Percentiles rank a stretch among this genome's conserved stretches.
Conservation (phyloP, 2,329 filamentous ascomycete genomes). For the Cladosporium sp. region DNA sequence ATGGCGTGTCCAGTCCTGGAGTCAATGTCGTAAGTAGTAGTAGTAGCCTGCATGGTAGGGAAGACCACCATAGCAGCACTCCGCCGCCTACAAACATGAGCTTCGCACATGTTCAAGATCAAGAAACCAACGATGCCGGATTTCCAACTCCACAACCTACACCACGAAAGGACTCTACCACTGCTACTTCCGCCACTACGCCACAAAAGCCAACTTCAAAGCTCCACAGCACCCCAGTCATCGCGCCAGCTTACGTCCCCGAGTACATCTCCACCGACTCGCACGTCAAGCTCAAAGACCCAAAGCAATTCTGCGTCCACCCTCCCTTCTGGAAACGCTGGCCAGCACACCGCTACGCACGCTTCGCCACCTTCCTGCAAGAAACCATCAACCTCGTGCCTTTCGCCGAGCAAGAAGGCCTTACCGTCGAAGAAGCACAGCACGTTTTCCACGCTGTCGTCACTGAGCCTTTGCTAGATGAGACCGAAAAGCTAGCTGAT, state of each 20-base stretch:
- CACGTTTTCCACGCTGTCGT: conserved; percentile 18
- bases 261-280: conserved; percentile 1
- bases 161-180: not conserved
- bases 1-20: not conserved
- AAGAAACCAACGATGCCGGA: not conserved
- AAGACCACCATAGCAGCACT: not conserved
- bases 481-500: conserved; percentile 15
- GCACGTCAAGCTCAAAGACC: conserved; percentile 1
- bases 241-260: not conserved
- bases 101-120: not conserved
- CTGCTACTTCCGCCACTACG: not conserved
- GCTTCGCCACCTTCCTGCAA: conserved; percentile 15
- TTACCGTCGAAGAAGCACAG: conserved; percentile 22
- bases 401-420: conserved; percentile 13
- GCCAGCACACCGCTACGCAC: conserved; percentile 13
- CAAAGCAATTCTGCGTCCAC: conserved; percentile 20
- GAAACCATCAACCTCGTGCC: conserved; percentile 16
- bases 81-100: not conserved
- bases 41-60: not conserved
- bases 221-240: not conserved
- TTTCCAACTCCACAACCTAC: not conserved
- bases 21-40: not conserved
- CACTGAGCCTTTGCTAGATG: conserved; percentile 14
- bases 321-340: conserved; percentile 23
- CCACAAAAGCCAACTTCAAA: not conserved